Conservation (phyloP, 2,329 filamentous ascomycete genomes). For the Monilinia polystroma region DNA sequence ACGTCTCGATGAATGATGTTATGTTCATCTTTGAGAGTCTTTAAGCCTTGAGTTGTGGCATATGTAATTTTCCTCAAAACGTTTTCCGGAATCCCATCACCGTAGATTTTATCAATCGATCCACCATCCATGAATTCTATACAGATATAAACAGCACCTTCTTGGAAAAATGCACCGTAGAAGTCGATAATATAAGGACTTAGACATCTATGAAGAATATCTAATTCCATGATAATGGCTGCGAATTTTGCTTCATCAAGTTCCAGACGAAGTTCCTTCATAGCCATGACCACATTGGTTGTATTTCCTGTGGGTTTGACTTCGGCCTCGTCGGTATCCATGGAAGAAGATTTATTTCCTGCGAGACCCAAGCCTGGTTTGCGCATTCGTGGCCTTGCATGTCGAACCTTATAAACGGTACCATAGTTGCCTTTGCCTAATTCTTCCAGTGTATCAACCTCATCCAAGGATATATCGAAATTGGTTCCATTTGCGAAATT, state of each 20-base stretch:
- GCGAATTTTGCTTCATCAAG: slow-evolving; percentile 95
- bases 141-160: slow-evolving; percentile 98
- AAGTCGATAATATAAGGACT: slow-evolving; percentile 98
- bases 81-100: slow-evolving; percentile 82
- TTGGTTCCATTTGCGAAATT: slow-evolving; percentile 87
- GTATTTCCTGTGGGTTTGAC: slow-evolving; percentile 36
- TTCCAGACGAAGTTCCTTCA: slow-evolving; percentile 97
- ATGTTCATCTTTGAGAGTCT: slow-evolving; percentile 92
- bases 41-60: slow-evolving; percentile 86
- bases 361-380: slow-evolving; percentile 60
- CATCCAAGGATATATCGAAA: slow-evolving; percentile 92
- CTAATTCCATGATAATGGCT: slow-evolving; percentile 95
- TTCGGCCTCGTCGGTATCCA: slow-evolving; percentile 40
- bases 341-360: slow-evolving; percentile 44
- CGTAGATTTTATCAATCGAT: slow-evolving; percentile 94
- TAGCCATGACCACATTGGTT: slow-evolving; percentile 87
- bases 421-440: slow-evolving; percentile 98
- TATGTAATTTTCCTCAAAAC: slow-evolving; percentile 88
- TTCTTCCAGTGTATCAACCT: slow-evolving; percentile 90
- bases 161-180: slow-evolving; percentile 98
- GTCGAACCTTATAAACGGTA: slow-evolving; percentile 93
- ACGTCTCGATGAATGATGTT: slow-evolving; percentile 99
- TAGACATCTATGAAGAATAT: slow-evolving; percentile 91
- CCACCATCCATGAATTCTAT: slow-evolving; percentile 99
- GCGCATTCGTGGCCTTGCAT: slow-evolving; percentile 64